A percentile compares a stretch with the other conserved stretches of the same genome.
These are phyloP conservation scores for Populus hybrid DNA, from an alignment of 441 rosid species.

Conservation along the genomic window DNA sequence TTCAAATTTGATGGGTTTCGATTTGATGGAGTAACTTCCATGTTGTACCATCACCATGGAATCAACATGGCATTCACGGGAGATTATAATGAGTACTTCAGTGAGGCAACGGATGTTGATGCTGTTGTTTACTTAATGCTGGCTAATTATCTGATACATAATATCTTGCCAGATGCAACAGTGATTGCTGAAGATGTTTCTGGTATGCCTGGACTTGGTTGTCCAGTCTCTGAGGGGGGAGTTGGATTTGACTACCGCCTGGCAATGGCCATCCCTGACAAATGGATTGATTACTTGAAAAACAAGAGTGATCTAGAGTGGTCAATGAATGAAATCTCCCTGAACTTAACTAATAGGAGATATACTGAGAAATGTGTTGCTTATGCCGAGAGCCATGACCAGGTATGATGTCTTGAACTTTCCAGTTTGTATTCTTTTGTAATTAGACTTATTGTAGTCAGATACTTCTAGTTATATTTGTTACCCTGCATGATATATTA, in stretches of 20 bases:
- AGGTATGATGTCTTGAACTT: constrained; percentile 38
- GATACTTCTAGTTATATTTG: neutral
- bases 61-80: constrained; percentile 66
- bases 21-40: constrained; percentile 82
- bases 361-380: constrained; percentile 73
- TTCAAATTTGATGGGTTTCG: constrained; percentile 80
- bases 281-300: constrained; percentile 81
- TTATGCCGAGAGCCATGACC: constrained; percentile 92
- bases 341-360: constrained; percentile 74
- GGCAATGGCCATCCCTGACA: constrained; percentile 91
- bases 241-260: constrained; percentile 73
- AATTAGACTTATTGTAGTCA: neutral
- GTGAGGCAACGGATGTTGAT: constrained; percentile 74
- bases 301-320: constrained; percentile 73
- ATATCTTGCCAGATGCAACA: constrained; percentile 64
- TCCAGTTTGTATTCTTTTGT: constrained; percentile 13
- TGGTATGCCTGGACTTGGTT: constrained; percentile 85
- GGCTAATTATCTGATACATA: constrained; percentile 63
- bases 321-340: constrained; percentile 66
- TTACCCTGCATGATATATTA: constrained; percentile 1
- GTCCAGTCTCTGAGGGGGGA: constrained; percentile 60
- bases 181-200: constrained; percentile 89
- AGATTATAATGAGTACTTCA: constrained; percentile 63
- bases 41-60: constrained; percentile 89
- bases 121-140: constrained; percentile 83